Base-by-base conservation (phyloP, 441 rosid genomes). In the Bocquillonia castaneifolia region DNA sequence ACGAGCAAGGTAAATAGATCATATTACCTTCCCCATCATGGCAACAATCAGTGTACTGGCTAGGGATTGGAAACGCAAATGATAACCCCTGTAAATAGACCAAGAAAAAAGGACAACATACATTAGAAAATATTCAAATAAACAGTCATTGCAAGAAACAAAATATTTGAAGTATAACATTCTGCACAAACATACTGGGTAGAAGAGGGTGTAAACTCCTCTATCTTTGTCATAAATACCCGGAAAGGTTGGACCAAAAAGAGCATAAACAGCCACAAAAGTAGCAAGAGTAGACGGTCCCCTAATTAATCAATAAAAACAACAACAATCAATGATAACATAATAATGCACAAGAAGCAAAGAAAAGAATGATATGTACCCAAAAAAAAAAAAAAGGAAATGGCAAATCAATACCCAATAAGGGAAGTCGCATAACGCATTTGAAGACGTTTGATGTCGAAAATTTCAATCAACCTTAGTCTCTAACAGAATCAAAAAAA, bases 181-280 rank as follows among this genome's bases (percentile, higher is more conserved):
- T 62, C 44, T 26, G 42, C 63, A 57, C 40, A 42, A 36, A 72
- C 91, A 67, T 81, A 94, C 99, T 4, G 96, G 99, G 79, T 94
- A 94, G 63, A 94, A 91, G 61, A 94, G 82, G 72, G 86, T 86
- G 76, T 94, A 94, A 50, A 92, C 85, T 69, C 97, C 88, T 83
- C 92, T 87, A 37, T 88, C 88, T 77, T 82, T 88, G 80, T 94
- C 97, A 68, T 90, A 91, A 65, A 81, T 83, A 54, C 98, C 99
- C 65, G 99, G 94, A 79, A 92, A 94, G 5, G 98, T 94, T 22
- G 97, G 99, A 54, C 99, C 97, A 77, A 94, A 91, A 57, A 90
- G 86, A 51, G 90, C 90, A 77, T 88, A 94, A 1, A 90, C 96
- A 57, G 96, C 99, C 44, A 88, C 92, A 85, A 94, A 94, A 32